Base-by-base conservation (phyloP, 1,284 basidiomycete genomes). In the Ustilago sp. region DNA sequence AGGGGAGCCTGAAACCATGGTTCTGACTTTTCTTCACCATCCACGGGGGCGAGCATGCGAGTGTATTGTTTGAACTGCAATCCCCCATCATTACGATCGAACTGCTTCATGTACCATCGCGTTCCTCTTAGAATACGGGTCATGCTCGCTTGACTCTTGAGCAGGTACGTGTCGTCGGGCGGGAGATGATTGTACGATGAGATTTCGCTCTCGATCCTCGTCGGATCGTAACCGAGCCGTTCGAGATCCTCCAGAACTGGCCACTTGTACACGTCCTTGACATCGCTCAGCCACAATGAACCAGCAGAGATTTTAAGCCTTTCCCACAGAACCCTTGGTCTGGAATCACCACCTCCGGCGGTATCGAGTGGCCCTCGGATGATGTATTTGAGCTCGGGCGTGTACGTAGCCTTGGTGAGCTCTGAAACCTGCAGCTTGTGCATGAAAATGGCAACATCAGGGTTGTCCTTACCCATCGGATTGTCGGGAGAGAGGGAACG, bases 391-490 rank as follows among this genome's bases (percentile, higher is more conserved):
- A 54, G 62, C 3, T 64, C 31, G 7, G 65, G 48, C 35, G 4
- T 17, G n/a, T 15, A 35, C 2, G 9, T 8, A 3, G 36, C 13
- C 8, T 23, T 41, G 8, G 68, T 64, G 1, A 51, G 23, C 9
- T 52, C 23, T 3, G 32, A 9, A 1, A 64, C 28, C 5, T 4
- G 8, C 8, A 60, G 1, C 2, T 5, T 28, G 12, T 59, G 58
- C 67, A 69, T 64, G 62, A 56, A 69, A 17, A 69, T 41, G 11
- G 54, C 62, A 3, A 69, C 58, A 47, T 69, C 67, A 2, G 67
- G 61, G n/a, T 69, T 69, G 8, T 17, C 4, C 5, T 0, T 3
- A 2, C 39, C 36, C 57, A 60, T 32, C 6, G 61, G 47, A 47
- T 64, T 60, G 2, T 31, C 1, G 1, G 47, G 57, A 8, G 57